Evolutionary conservation across 495 filamentous ascomycete species (phyloP), one percentile per base, ranked within the genome.

Genomic region (Parathielavia appendiculata): DNA sequence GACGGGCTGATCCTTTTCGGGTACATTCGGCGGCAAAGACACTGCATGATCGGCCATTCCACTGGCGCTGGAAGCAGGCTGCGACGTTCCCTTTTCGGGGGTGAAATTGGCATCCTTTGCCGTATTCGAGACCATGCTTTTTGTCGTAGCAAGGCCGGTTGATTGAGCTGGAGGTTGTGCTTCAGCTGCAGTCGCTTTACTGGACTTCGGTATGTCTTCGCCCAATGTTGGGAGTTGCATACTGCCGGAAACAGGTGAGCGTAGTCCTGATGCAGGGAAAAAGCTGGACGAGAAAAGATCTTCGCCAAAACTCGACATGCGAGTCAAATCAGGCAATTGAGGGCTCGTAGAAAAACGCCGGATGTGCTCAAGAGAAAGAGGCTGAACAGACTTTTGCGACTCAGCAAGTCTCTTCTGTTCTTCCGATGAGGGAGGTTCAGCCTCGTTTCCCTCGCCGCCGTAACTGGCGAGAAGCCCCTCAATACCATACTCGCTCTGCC

Each of bases 241-340:
- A 5, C 35, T 52, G 35, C 50, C 54, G n/a, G 52, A 44, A 19
- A 61, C n/a, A 34, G 57, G 32, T 43, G 61, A 45, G 22, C 54
- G 20, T 17, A 49, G 39, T 17, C 44, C 56, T 6, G 58, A 34
- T 19, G 47, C 46, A 5, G 53, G 32, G 35, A 64, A 19, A 17
- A 68, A 60, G 20, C 39, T 52, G 2, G 63, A 53, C 2, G 71
- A 50, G 48, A 77, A 78, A 1, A 79, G 63, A 55, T 77, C 76
- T 14, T 72, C 69, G 12, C 81, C 84, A 67, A 90, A 89, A 0
- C 77, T 79, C 46, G 86, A 89, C 58, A 89, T 69, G 43, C 85
- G 81, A 51, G 79, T 77, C 16, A 88, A 57, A 66, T 88, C 82
- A 1, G 87, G 88, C 17, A 91, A 73, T 49, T 81, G 76, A 1